Evolutionary conservation across 805 yeast species (phyloP).

Genomic region (Scheffersomyces lignosus): DNA sequence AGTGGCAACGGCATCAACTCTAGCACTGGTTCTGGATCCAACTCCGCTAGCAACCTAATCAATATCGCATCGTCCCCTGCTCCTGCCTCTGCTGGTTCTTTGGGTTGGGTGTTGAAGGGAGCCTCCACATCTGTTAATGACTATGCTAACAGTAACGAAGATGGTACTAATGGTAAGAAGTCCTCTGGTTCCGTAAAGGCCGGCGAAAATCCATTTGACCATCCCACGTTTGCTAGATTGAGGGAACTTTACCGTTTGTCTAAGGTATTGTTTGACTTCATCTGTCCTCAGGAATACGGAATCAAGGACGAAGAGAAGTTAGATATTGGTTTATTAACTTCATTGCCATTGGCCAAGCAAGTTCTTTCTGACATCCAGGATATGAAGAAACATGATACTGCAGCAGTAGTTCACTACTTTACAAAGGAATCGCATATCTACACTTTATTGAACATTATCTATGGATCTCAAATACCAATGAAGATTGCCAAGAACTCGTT

Average conservation of each 20-base stretch:
- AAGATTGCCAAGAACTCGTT: conserved; percentile 91
- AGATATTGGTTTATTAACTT: conserved; percentile 92
- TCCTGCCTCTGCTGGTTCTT: conserved; percentile 57
- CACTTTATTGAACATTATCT: conserved; percentile 84
- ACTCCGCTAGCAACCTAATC: conserved; percentile 19
- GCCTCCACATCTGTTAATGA: conserved; percentile 23
- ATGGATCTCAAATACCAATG: conserved; percentile 93
- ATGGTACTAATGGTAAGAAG: conserved; percentile 12
- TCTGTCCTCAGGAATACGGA: conserved; percentile 98
- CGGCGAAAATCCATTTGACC: conserved; percentile 59
- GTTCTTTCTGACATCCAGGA: conserved; percentile 76
- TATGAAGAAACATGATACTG: conserved; percentile 75
- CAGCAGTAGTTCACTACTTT: conserved; percentile 86
- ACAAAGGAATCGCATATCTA: conserved; percentile 97
- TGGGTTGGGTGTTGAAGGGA: conserved; percentile 69
- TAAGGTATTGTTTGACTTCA: conserved; percentile 92
- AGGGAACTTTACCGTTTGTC: conserved; percentile 88
- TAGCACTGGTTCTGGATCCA: conserved; percentile 19
- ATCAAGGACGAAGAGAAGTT: conserved; percentile 92
- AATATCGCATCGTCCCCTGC: conserved; percentile 19
- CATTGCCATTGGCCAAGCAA: conserved; percentile 89
- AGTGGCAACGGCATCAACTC: conserved; percentile 13
- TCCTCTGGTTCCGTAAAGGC: conserved; percentile 11
- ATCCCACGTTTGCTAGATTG: conserved; percentile 72
- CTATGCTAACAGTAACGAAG: conserved; percentile 17